Evolutionary conservation across 164 flowering plant genomes (phyloP).

Genomic region (Akebia trifoliata): DNA sequence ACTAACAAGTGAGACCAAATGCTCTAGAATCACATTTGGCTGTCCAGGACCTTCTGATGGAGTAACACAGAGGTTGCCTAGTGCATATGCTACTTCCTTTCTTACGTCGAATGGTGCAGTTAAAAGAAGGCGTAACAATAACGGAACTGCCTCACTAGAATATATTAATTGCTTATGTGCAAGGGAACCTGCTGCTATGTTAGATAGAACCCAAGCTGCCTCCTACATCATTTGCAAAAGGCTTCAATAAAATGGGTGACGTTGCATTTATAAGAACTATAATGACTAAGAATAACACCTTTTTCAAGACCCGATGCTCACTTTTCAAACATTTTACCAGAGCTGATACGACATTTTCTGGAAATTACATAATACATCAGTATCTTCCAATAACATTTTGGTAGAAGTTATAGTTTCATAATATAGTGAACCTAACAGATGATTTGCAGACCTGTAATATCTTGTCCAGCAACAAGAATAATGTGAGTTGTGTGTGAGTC

Average conservation of each 20-base stretch:
- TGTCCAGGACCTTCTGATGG: slow-evolving; percentile 51
- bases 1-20: slow-evolving; percentile 69
- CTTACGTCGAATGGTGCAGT: slow-evolving; percentile 86
- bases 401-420: neutral
- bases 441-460: slow-evolving; percentile 57
- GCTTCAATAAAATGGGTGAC: neutral
- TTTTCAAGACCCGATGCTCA: slow-evolving; percentile 90
- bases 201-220: slow-evolving; percentile 95
- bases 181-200: slow-evolving; percentile 86
- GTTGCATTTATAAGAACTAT: neutral
- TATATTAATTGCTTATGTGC: slow-evolving; percentile 72
- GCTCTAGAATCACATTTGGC: slow-evolving; percentile 66
- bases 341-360: slow-evolving; percentile 57
- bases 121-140: slow-evolving; percentile 61
- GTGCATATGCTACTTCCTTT: slow-evolving; percentile 86
- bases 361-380: slow-evolving; percentile 12
- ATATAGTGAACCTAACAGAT: slow-evolving; percentile 9
- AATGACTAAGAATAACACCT: slow-evolving; percentile 38
- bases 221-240: slow-evolving; percentile 46
- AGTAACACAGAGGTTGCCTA: slow-evolving; percentile 92
- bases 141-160: slow-evolving; percentile 59
- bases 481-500: slow-evolving; percentile 43
- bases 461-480: slow-evolving; percentile 60
- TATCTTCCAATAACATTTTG: neutral
- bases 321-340: slow-evolving; percentile 74